phyloP scores from a whole-genome alignment of 768 basidiomycete genomes.

The Lactarius sanguifluus region DNA sequence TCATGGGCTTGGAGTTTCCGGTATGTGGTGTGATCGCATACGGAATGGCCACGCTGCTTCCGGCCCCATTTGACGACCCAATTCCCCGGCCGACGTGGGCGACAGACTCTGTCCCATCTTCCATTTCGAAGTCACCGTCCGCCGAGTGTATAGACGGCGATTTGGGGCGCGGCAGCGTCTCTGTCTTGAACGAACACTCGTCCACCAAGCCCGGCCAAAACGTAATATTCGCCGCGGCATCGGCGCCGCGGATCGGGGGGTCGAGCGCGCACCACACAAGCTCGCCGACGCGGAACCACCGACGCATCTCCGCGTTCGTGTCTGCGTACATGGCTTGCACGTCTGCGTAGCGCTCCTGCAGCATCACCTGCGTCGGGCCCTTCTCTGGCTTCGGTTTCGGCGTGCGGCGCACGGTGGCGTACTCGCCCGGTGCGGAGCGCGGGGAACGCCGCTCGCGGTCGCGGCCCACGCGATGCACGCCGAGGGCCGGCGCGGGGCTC shows the following conservation, averaged over 20 bases:
- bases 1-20: constrained; percentile 5
- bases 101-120: constrained; percentile 19
- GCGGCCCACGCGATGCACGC: constrained; percentile 24
- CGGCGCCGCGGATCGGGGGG: constrained; percentile 47
- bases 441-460: constrained; percentile 21
- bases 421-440: constrained; percentile 35
- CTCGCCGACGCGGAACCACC: constrained; percentile 69
- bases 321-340: constrained; percentile 55
- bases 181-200: constrained; percentile 51
- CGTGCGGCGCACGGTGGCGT: constrained; percentile 42
- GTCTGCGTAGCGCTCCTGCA: constrained; percentile 63
- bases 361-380: constrained; percentile 48
- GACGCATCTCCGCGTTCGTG: constrained; percentile 46
- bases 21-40: constrained; percentile 21
- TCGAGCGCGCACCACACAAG: constrained; percentile 67
- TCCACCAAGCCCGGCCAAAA: constrained; percentile 78
- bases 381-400: constrained; percentile 38
- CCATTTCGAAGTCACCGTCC: constrained; percentile 31
- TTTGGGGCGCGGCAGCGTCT: constrained; percentile 38
- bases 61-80: neutral
- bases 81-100: constrained; percentile 1
- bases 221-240: constrained; percentile 47
- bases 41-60: constrained; percentile 7
- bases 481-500: constrained; percentile 11
- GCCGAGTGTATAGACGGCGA: constrained; percentile 26